Evolutionary conservation across 192 early-diverging fungal genomes (phyloP).

Genomic region (Oehlia diaphana): DNA sequence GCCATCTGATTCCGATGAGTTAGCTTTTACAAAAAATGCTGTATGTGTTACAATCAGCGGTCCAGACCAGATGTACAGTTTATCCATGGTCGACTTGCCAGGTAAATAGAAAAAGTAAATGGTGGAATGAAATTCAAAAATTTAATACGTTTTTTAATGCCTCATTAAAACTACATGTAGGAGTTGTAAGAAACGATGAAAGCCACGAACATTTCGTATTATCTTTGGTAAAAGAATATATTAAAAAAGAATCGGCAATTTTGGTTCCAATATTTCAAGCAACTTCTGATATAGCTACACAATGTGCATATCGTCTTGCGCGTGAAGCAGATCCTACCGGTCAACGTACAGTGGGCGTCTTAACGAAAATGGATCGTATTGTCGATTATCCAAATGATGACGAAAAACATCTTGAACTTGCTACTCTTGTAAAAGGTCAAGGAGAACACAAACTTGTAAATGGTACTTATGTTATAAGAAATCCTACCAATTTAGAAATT

Average conservation of each 20-base stretch:
- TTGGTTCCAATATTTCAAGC: constrained; percentile 4
- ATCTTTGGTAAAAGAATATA: neutral
- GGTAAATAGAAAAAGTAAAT: neutral
- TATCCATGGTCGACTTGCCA: neutral
- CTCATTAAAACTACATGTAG: neutral
- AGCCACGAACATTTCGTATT: neutral
- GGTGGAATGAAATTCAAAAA: neutral
- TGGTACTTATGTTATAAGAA: neutral
- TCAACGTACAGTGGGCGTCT: neutral
- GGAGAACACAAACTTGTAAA: neutral
- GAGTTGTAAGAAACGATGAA: neutral
- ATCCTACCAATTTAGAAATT: too few relatives aligned
- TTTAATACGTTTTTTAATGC: neutral
- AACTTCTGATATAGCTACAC: neutral
- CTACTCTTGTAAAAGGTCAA: neutral
- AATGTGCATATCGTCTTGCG: neutral
- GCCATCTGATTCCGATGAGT: neutral
- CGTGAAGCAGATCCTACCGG: neutral
- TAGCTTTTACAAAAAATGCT: neutral
- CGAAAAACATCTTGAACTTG: neutral
- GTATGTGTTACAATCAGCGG: neutral
- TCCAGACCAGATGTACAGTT: neutral
- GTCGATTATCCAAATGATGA: neutral
- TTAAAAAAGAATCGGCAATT: neutral
- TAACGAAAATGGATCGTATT: neutral